Base-by-base conservation (phyloP, 768 basidiomycete genomes). In the Podaxis sp. region DNA sequence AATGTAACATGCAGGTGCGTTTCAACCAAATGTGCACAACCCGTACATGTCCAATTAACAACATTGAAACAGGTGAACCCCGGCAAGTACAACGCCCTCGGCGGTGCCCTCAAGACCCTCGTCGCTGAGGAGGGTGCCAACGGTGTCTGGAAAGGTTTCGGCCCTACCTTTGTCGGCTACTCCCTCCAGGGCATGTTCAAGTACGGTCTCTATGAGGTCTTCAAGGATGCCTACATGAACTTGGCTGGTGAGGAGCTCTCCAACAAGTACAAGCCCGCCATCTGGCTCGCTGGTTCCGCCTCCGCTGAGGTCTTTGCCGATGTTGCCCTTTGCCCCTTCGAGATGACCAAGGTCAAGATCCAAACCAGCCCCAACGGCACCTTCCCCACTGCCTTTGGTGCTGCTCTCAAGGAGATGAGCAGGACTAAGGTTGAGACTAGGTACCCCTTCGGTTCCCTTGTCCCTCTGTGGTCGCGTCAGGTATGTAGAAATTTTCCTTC, bases 151-250 rank as follows among this genome's bases (percentile, higher is more conserved):
- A 98, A 96, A 77, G 96, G 96, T 71, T 81, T 97, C 73, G 92
- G 92, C 40, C 96, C 96, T 59, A 98, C 96, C 64, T 81, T 95
- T 66, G 82, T 96, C 77, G 95, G 96, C 66, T 96, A 96, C 82
- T 93, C 93, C 8, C 84, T 95, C 70, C 96, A 97, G 80, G 96
- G 96, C 74, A 89, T 95, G 86, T 95, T 96, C 90, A 98, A 98
- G 80, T 97, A 93, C 76, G 96, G 96, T 80, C 92, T 96, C 75
- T 97, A 97, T 76, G 95, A 98, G 79, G 75, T 91, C 72, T 98
- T 96, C 91, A 98, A 96, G 84, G 95, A 97, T 76, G 63, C 73
- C 66, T 96, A 95, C 85, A 87, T 87, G 83, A 95, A 95, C 84
- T 72, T 89, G 67, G 88, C 93, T 65, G 95, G 95, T 57, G 88